Conservation (phyloP, 2,329 filamentous ascomycete genomes). For the Fusarium udum region DNA sequence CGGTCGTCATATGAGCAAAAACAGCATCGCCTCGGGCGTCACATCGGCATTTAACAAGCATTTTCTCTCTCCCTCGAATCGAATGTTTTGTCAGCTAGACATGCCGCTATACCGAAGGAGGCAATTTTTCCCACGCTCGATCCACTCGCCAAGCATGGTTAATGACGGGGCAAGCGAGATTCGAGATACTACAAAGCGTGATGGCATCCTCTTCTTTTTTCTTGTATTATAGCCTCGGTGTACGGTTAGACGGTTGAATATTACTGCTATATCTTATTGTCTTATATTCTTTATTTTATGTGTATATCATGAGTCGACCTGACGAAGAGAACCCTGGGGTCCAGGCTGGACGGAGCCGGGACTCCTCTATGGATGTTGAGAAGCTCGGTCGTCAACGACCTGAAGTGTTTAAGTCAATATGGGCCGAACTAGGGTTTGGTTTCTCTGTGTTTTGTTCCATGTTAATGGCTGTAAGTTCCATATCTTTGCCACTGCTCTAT, state of each 20-base stretch:
- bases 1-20: conserved; percentile 15
- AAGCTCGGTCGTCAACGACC: conserved; percentile 42
- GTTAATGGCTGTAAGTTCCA: conserved; percentile 37
- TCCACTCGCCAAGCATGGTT: conserved; percentile 19
- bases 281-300: not conserved
- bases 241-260: not conserved
- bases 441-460: conserved; percentile 40
- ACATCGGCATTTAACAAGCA: not conserved
- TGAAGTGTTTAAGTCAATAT: conserved; percentile 35
- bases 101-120: conserved; percentile 20
- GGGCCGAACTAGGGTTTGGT: conserved; percentile 39
- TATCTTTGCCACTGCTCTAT: not conserved
- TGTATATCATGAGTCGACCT: conserved; percentile 10
- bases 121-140: conserved; percentile 3
- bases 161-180: conserved; percentile 20
- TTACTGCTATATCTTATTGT: not conserved
- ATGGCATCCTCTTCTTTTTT: conserved; percentile 2
- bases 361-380: conserved; percentile 34
- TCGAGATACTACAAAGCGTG: conserved; percentile 19
- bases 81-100: conserved; percentile 23
- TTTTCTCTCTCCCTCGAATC: not conserved
- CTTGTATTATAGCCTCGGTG: not conserved
- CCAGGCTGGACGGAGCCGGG: conserved; percentile 1
- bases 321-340: conserved; percentile 29
- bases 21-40: conserved; percentile 14